Evolutionary conservation across 495 filamentous ascomycete species (phyloP), one percentile per base, ranked within the genome.

Genomic region (Podospora didyma): DNA sequence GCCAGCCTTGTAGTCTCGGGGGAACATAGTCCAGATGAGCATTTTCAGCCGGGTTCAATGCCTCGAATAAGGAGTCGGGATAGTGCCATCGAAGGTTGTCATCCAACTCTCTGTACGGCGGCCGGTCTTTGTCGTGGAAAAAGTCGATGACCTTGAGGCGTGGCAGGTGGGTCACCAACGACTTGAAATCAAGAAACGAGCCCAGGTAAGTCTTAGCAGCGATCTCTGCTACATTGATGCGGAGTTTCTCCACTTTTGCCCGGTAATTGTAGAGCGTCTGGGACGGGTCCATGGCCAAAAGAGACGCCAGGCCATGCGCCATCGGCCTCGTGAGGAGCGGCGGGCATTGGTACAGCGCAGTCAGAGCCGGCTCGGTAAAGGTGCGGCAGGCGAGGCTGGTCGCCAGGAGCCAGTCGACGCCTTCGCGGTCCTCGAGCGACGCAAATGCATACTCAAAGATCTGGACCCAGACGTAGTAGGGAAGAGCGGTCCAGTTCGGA

Each of bases 321-420:
- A 69, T 84, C 71, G 21, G 72, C 71, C 59, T 80, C 74, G 46
- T 75, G 57, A 53, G 77, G 73, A 61, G 68, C 0, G 88, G 86
- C 0, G 90, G 90, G 2, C 77, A 80, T 34, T 82, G 72, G 66
- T 92, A 94, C 4, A 94, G 75, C 12, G 80, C 86, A 14, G 86
- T 83, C 17, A 96, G 70, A 7, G 90, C 88, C 5, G 91, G 87
- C 60, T 92, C 87, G 6, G 80, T 69, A 54, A 92, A 92, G 3
- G 75, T 69, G 41, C 78, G 81, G 56, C 89, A 92, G 14, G 85
- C 64, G 10, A 79, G 67, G 11, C 87, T 82, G 17, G 83, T 69
- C 21, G 79, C 71, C 3, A 86, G 52, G 12, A 96, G 80, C 82
- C 83, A 90, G 52, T 68, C 65, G 2, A 82, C 78, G 0, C 83